Evolutionary conservation across 2,329 filamentous ascomycete genomes (phyloP).

Genomic region (Ceratocystis harringtonii): DNA sequence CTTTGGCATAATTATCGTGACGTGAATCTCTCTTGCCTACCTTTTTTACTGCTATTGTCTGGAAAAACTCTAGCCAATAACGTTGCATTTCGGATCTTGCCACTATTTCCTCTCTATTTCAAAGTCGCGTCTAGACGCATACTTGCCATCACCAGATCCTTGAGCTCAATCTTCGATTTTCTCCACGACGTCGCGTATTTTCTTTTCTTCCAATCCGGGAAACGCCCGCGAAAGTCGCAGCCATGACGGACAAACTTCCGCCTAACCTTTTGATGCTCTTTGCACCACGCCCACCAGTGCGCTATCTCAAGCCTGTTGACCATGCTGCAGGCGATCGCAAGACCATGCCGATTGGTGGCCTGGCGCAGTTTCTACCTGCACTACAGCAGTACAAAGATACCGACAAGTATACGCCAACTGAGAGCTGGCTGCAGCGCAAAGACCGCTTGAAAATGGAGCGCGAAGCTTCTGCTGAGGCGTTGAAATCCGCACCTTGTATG

Average conservation of each 20-base stretch:
- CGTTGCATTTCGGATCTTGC: background rate
- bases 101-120: background rate
- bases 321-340: slow-evolving; percentile 67
- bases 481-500: slow-evolving; percentile 33
- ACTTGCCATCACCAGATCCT: background rate
- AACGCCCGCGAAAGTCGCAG: slow-evolving; percentile 17
- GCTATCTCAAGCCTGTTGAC: slow-evolving; percentile 75
- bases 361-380: slow-evolving; percentile 60
- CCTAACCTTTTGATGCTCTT: slow-evolving; percentile 88
- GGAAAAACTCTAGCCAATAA: background rate
- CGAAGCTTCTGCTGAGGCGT: slow-evolving; percentile 48
- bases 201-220: background rate
- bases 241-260: slow-evolving; percentile 93
- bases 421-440: slow-evolving; percentile 82
- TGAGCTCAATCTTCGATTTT: background rate
- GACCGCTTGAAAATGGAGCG: slow-evolving; percentile 75
- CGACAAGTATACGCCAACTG: slow-evolving; percentile 63
- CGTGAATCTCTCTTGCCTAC: background rate
- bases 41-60: background rate
- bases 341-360: slow-evolving; percentile 55
- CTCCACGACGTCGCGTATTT: background rate
- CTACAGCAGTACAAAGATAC: slow-evolving; percentile 65
- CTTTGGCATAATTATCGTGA: background rate
- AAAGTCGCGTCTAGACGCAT: background rate
- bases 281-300: slow-evolving; percentile 78